Evolutionary conservation across 345 rosid genomes (phyloP).

Genomic region (Camelina laxa): DNA sequence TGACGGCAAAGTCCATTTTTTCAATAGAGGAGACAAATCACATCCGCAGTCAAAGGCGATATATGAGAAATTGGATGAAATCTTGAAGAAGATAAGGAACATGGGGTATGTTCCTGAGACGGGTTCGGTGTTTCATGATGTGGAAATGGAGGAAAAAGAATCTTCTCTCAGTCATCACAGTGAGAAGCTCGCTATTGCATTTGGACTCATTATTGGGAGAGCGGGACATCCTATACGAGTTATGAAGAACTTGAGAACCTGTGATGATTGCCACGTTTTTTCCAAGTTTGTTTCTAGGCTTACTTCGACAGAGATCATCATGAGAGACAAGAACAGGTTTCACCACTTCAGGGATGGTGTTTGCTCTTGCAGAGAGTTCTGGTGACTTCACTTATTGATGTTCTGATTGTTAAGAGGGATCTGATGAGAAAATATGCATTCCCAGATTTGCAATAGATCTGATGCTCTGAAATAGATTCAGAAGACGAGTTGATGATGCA

Average conservation of each 20-base stretch:
- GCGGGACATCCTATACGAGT: conserved; percentile 50
- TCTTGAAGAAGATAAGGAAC: conserved; percentile 51
- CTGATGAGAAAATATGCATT: conserved; percentile 28
- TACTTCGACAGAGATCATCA: conserved; percentile 56
- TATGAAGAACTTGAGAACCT: conserved; percentile 67
- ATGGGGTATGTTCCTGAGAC: conserved; percentile 62
- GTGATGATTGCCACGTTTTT: conserved; percentile 78
- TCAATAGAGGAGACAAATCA: conserved; percentile 61
- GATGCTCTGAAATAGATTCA: conserved; percentile 3
- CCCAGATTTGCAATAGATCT: neutral
- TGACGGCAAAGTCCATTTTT: conserved; percentile 53
- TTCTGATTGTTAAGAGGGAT: conserved; percentile 10
- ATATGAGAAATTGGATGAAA: conserved; percentile 50
- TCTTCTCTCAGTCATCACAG: conserved; percentile 56
- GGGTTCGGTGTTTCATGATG: conserved; percentile 59
- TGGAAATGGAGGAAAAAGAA: conserved; percentile 71
- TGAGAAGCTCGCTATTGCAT: conserved; percentile 70
- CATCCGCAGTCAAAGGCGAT: conserved; percentile 57
- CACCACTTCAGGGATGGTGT: conserved; percentile 62
- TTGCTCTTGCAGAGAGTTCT: conserved; percentile 74
- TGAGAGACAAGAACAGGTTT: conserved; percentile 73
- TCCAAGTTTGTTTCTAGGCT: conserved; percentile 58
- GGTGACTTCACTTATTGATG: conserved; percentile 49
- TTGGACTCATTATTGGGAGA: conserved; percentile 51
- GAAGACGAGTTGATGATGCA: conserved; percentile 6